These are phyloP conservation scores for Hemisphaericaspora xylofermentans DNA, from an alignment of 1,139 yeast genomes.

Conservation along the genomic window DNA sequence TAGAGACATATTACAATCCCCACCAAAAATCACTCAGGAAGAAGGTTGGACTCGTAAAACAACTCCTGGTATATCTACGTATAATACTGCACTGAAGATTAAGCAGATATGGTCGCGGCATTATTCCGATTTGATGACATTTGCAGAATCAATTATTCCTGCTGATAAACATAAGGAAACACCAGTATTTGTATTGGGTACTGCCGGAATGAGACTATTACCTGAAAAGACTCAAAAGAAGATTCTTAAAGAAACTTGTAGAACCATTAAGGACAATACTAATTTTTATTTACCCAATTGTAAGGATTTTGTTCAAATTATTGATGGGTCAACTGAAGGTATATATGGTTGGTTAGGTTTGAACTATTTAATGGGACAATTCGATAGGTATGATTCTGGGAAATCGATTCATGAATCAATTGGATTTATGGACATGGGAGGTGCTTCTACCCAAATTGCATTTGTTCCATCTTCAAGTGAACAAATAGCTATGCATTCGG, in stretches of 20 bases:
- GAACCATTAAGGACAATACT: slow-evolving; percentile 45
- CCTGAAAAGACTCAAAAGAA: slow-evolving; percentile 45
- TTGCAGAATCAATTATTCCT: slow-evolving; percentile 63
- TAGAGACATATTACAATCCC: slow-evolving; percentile 39
- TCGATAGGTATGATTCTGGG: slow-evolving; percentile 42
- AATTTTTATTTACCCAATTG: slow-evolving; percentile 53
- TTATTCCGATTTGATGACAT: slow-evolving; percentile 51
- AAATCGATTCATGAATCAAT: slow-evolving; percentile 47
- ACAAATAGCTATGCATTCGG: slow-evolving; percentile 56
- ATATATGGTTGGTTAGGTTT: slow-evolving; percentile 78
- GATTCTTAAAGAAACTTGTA: slow-evolving; percentile 54
- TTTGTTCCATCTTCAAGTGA: slow-evolving; percentile 61
- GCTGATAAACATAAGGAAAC: slow-evolving; percentile 50
- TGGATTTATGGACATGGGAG: slow-evolving; percentile 92
- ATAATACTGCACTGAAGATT: slow-evolving; percentile 33
- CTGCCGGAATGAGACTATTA: slow-evolving; percentile 80
- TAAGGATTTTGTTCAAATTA: slow-evolving; percentile 61
- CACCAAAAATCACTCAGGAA: slow-evolving; percentile 62
- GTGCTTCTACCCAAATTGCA: slow-evolving; percentile 81
- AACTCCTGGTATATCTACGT: slow-evolving; percentile 71
- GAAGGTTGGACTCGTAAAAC: slow-evolving; percentile 60
- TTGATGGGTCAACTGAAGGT: slow-evolving; percentile 82
- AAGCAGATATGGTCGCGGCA: slow-evolving; percentile 60
- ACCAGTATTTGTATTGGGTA: slow-evolving; percentile 72
- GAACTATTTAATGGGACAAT: slow-evolving; percentile 62